Evolutionary conservation across 2,329 filamentous ascomycete genomes (phyloP), one percentile per base, ranked within the genome.

Genomic region (Talaromyces sp.): DNA sequence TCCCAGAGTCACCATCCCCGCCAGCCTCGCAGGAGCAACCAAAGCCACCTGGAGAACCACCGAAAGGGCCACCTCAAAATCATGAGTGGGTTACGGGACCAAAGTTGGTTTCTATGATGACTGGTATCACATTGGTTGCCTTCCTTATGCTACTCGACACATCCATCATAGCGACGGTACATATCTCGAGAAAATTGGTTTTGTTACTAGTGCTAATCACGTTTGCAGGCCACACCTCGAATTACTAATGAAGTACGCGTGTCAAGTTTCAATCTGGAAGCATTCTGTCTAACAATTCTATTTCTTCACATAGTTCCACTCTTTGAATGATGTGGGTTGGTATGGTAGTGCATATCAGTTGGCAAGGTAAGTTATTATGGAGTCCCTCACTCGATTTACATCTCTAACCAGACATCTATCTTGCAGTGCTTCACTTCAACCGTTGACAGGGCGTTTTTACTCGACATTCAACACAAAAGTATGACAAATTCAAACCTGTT

Each of bases 361-460:
- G 2, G 53, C 53, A n/a, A 55, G 53, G 53, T 39, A 19, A 21
- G 15, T 3, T 15, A 45, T 22, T 33, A 39, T 21, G 5, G 2
- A 50, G 2, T 6, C 4, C 10, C 6, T 9, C 9, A 15, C 4
- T 17, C 11, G 2, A 11, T 35, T 19, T 15, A 50, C 8, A 50
- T 13, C 17, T 9, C 9, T 35, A 13, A 50, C 9, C 7, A 8
- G 17, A 71, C 57, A 74, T 77, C 35, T 69, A 82, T 40, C 67
- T 43, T 17, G 5, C 15, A 82, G 78, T 58, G 75, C 78, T 43
- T 75, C 79, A 11, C 65, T 83, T 2, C 80, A 82, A 56, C 80
- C 80, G 1, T 70, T 83, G 15, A 75, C 78, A 0, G 82, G 81
- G 1, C 82, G 78, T 63, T 57, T 84, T 0, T 84, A 82, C 60